Percentiles rank a stretch among this genome's conserved stretches.
Conservation (phyloP, 2,329 filamentous ascomycete genomes). For the Didymella glomerata region DNA sequence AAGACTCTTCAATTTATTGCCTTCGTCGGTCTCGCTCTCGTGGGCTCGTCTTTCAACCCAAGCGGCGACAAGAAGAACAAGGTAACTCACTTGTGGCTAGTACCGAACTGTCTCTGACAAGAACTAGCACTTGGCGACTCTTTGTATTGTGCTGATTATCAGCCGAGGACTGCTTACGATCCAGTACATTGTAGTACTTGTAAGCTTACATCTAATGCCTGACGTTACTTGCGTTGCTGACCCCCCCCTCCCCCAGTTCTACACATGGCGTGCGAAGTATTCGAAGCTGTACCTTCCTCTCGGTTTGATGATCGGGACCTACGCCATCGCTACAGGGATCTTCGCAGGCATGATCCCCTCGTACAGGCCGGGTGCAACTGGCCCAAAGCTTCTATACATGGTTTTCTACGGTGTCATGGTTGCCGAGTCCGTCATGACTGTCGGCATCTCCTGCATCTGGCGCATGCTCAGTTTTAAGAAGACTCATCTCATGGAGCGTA, state of each 20-base stretch:
- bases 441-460: conserved; percentile 64
- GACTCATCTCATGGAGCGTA: conserved; percentile 70
- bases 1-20: conserved; percentile 50
- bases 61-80: conserved; percentile 37
- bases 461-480: conserved; percentile 67
- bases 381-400: conserved; percentile 38
- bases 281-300: conserved; percentile 48
- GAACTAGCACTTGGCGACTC: conserved; percentile 45
- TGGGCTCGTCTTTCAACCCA: conserved; percentile 49
- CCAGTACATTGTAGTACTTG: conserved; percentile 47
- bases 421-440: conserved; percentile 61
- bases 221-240: background rate
- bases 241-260: conserved; percentile 29
- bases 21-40: conserved; percentile 50
- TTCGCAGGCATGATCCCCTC: conserved; percentile 49
- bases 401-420: conserved; percentile 57
- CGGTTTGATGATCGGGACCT: conserved; percentile 43
- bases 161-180: conserved; percentile 44
- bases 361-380: conserved; percentile 32
- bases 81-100: conserved; percentile 24
- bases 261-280: conserved; percentile 40
- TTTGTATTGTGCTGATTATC: conserved; percentile 49
- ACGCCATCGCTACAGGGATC: conserved; percentile 34
- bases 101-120: conserved; percentile 11
- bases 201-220: conserved; percentile 11